These are phyloP conservation scores for Globisporangium camurandrum DNA, from an alignment of 352 stramenopile genomes.

Conservation along the genomic window DNA sequence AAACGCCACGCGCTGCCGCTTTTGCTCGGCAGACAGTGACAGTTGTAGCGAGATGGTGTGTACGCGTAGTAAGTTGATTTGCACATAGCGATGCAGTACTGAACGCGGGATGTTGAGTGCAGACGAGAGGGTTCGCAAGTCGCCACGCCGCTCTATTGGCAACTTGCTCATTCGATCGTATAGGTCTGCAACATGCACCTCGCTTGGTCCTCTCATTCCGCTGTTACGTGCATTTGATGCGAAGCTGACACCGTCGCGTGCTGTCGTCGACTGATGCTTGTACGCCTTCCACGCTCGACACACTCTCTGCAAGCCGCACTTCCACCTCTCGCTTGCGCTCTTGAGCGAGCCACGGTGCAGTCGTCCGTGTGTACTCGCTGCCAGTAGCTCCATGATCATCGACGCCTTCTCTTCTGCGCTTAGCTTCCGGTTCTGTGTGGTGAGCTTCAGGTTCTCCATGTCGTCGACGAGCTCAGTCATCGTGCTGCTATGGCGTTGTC, in stretches of 20 bases:
- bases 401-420: slow-evolving; percentile 4
- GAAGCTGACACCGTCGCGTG: slow-evolving; percentile 2
- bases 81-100: slow-evolving; percentile 6
- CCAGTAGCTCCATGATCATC: slow-evolving; percentile 4
- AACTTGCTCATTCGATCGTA: slow-evolving; percentile 5
- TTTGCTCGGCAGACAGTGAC: not conserved
- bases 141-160: slow-evolving; percentile 3
- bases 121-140: slow-evolving; percentile 6
- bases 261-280: slow-evolving; percentile 3
- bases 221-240: slow-evolving; percentile 1
- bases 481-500: slow-evolving; percentile 3
- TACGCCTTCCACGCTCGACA: slow-evolving; percentile 6
- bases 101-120: slow-evolving; percentile 5
- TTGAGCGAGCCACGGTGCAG: slow-evolving; percentile 5
- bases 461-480: slow-evolving; percentile 6
- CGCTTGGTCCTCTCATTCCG: too few species aligned
- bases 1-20: not conserved
- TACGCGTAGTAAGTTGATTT: slow-evolving; percentile 6
- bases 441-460: slow-evolving; percentile 6
- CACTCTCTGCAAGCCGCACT: slow-evolving; percentile 3
- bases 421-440: slow-evolving; percentile 2
- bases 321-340: slow-evolving; percentile 4
- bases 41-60: slow-evolving; percentile 5
- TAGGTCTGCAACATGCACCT: too few species aligned
- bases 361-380: slow-evolving; percentile 1